Evolutionary conservation across 2,329 filamentous ascomycete genomes (phyloP).

Genomic region (Penicillium sp.): DNA sequence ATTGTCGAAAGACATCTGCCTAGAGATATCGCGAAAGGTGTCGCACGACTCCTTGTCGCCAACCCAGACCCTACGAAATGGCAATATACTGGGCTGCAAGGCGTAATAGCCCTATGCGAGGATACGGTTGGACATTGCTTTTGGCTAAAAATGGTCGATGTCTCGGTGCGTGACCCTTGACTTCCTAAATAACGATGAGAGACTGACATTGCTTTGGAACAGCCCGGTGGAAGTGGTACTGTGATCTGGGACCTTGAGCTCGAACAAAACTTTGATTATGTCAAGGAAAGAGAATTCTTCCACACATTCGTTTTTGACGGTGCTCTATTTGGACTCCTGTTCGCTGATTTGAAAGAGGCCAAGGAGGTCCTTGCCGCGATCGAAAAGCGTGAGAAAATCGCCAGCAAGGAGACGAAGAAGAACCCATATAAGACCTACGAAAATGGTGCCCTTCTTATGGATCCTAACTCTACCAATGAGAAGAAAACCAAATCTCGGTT

Average conservation of each 20-base stretch:
- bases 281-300: slow-evolving; percentile 96
- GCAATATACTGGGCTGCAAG: slow-evolving; percentile 92
- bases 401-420: slow-evolving; percentile 78
- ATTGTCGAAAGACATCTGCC: slow-evolving; percentile 93
- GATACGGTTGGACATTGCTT: slow-evolving; percentile 94
- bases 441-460: not conserved
- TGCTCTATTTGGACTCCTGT: slow-evolving; percentile 85
- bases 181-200: not conserved
- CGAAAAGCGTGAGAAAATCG: slow-evolving; percentile 93
- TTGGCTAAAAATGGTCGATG: slow-evolving; percentile 96
- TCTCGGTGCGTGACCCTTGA: slow-evolving; percentile 69
- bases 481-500: slow-evolving; percentile 44
- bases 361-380: slow-evolving; percentile 97
- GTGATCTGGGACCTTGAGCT: slow-evolving; percentile 98
- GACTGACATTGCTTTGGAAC: slow-evolving; percentile 12
- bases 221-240: slow-evolving; percentile 77
- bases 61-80: slow-evolving; percentile 83
- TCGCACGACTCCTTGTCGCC: slow-evolving; percentile 89
- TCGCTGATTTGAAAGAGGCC: slow-evolving; percentile 95
- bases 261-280: slow-evolving; percentile 91
- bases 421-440: slow-evolving; percentile 61
- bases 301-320: slow-evolving; percentile 92
- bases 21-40: slow-evolving; percentile 90
- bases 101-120: slow-evolving; percentile 86
- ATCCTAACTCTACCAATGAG: not conserved